A percentile compares a stretch with the other conserved stretches of the same genome.
These are phyloP conservation scores for Pseudonitzschia delicatissima DNA, from an alignment of 108 stramenopile genomes.

Conservation along the genomic window DNA sequence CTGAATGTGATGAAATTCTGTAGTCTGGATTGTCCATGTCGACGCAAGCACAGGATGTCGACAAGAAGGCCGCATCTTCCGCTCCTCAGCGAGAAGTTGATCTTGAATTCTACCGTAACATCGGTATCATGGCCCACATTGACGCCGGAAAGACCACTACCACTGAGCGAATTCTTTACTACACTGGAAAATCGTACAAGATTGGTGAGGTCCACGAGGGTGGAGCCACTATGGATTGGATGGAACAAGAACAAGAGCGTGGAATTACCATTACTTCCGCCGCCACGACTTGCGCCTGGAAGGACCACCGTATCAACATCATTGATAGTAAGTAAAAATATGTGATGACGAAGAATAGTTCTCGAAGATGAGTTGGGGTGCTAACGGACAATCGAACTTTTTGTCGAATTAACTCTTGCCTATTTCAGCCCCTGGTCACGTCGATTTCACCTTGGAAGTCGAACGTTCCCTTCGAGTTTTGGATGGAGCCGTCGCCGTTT, in stretches of 20 bases:
- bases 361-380: not conserved
- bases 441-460: slow-evolving; percentile 77
- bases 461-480: slow-evolving; percentile 97
- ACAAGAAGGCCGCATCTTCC: slow-evolving; percentile 64
- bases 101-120: slow-evolving; percentile 92
- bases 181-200: slow-evolving; percentile 96
- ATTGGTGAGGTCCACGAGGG: slow-evolving; percentile 99
- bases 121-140: slow-evolving; percentile 99
- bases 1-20: not conserved
- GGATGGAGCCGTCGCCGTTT: slow-evolving; percentile 98
- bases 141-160: slow-evolving; percentile 99
- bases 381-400: not conserved
- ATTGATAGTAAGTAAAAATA: slow-evolving; percentile 86
- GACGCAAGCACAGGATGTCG: slow-evolving; percentile 54
- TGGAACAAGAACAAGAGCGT: slow-evolving; percentile 99
- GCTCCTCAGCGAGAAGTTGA: slow-evolving; percentile 70
- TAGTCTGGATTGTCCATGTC: slow-evolving; percentile 7
- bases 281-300: slow-evolving; percentile 96
- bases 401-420: not conserved
- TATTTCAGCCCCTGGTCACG: slow-evolving; percentile 47
- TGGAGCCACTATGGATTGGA: slow-evolving; percentile 99
- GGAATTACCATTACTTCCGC: slow-evolving; percentile 99
- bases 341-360: not conserved
- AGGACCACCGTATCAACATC: slow-evolving; percentile 93
- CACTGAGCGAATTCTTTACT: slow-evolving; percentile 98